A percentile compares a stretch with the other conserved stretches of the same genome.
These are phyloP conservation scores for Wickerhamomyces chambardii DNA, from an alignment of 805 yeast species.

Conservation along the genomic window DNA sequence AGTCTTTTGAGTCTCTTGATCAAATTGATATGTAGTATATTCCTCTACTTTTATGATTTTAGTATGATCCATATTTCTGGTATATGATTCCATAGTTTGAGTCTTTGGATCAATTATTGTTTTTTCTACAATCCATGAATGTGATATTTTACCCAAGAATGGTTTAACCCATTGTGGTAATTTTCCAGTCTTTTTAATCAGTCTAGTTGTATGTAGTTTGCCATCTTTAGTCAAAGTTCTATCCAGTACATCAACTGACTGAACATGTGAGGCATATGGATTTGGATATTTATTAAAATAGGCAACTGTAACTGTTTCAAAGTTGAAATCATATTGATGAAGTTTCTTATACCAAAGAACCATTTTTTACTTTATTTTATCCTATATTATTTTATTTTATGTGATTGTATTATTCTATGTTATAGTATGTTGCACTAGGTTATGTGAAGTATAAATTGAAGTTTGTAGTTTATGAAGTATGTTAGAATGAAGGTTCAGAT, in stretches of 20 bases:
- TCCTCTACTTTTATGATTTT: constrained; percentile 75
- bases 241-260: constrained; percentile 72
- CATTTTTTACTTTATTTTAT: too few relatives aligned
- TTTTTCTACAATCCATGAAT: constrained; percentile 77
- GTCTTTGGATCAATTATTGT: constrained; percentile 58
- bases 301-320: constrained; percentile 67
- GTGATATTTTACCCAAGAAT: constrained; percentile 58
- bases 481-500: too few relatives aligned
- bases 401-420: not conserved
- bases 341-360: constrained; percentile 50
- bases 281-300: constrained; percentile 64
- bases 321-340: constrained; percentile 56
- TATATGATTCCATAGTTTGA: constrained; percentile 54
- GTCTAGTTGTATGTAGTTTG: constrained; percentile 58
- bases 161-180: constrained; percentile 76
- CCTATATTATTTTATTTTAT: too few relatives aligned
- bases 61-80: constrained; percentile 79
- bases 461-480: too few relatives aligned
- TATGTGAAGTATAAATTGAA: too few relatives aligned
- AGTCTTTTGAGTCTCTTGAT: constrained; percentile 25
- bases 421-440: too few relatives aligned
- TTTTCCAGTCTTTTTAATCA: constrained; percentile 72
- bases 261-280: constrained; percentile 81
- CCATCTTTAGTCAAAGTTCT: constrained; percentile 58
- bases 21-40: constrained; percentile 43